Evolutionary conservation across 23 red algal genomes (phyloP).

Genomic region (Agarophyton chilense): DNA sequence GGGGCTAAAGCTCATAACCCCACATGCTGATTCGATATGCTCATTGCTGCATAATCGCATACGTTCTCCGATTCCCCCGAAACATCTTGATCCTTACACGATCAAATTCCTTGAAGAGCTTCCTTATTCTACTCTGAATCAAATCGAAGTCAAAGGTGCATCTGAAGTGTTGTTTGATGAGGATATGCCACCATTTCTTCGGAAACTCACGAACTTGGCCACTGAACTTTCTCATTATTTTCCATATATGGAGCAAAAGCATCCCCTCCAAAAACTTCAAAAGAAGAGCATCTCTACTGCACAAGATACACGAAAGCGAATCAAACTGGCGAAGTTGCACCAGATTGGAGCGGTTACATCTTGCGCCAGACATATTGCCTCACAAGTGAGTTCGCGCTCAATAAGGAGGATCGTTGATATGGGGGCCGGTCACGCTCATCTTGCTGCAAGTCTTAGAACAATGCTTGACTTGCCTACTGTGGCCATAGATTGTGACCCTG

Average conservation of each 20-base stretch:
- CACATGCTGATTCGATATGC: slow-evolving; percentile 12
- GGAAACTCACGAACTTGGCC: neutral
- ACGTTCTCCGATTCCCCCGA: neutral
- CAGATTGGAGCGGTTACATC: slow-evolving; percentile 27
- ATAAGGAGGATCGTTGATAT: slow-evolving; percentile 37
- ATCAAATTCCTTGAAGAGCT: neutral
- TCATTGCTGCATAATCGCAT: slow-evolving; percentile 1
- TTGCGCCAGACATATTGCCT: neutral
- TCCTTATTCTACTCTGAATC: neutral
- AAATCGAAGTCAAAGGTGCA: neutral
- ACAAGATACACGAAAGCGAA: neutral
- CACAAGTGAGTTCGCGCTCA: neutral
- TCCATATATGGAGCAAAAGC: neutral
- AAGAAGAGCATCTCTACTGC: neutral
- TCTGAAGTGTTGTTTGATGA: neutral
- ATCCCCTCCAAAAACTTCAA: neutral
- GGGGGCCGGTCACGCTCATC: slow-evolving; percentile 59
- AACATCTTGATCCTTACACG: neutral
- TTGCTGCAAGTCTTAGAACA: slow-evolving; percentile 26
- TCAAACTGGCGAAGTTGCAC: slow-evolving; percentile 21
- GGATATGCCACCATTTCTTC: slow-evolving; percentile 5
- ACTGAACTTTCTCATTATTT: neutral
- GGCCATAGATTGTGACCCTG: slow-evolving; percentile 29
- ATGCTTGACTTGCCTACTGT: slow-evolving; percentile 24
- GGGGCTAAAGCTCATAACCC: neutral